Base-by-base conservation (phyloP, 2,329 filamentous ascomycete species). In the Cercospora sojina region DNA sequence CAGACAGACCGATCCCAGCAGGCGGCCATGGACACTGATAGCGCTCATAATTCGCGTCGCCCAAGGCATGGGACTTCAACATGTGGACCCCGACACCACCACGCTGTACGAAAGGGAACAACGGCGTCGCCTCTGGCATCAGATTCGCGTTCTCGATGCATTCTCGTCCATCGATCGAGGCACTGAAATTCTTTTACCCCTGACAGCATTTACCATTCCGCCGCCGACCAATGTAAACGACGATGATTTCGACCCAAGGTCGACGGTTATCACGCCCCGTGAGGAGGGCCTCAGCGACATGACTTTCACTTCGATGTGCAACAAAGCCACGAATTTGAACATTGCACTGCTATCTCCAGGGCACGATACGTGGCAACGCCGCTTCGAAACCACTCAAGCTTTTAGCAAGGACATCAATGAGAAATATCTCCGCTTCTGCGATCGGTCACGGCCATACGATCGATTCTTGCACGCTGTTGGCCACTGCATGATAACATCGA, bases 171-270 rank as follows among this genome's bases (percentile, higher is more conserved):
- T 73, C 35, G 76, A 78, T 60, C 72, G 75, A 12, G 75, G 74
- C 7, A 73, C 74, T 16, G 72, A 75, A 27, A 68, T 69, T 1
- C 60, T 75, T 1, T 73, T 76, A 8, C 65, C 62, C n/a, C 49
- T 62, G 3, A 69, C 68, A 23, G 70, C 69, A 3, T 74, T 70
- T 62, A 68, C 69, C 9, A 71, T 72, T 2, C 69, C 62, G 10
- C 43, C 72, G 1, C 75, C 77, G 8, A 69, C 65, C 32, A 74
- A 77, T 47, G 71, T 74, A 13, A 75, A 78, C 49, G 77, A 78
- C 60, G 69, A 67, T 1, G 73, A 77, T 43, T 74, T 76, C 51
- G 70, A 72, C 60, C 70, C 72, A 55, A 18, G 51, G 13, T 71
- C 72, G 8, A 67, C 69, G 12, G 31, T 18, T 1, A 70, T 75